These are phyloP conservation scores for Verticillium nubilum DNA, from an alignment of 2,329 filamentous ascomycete genomes.

Conservation along the genomic window DNA sequence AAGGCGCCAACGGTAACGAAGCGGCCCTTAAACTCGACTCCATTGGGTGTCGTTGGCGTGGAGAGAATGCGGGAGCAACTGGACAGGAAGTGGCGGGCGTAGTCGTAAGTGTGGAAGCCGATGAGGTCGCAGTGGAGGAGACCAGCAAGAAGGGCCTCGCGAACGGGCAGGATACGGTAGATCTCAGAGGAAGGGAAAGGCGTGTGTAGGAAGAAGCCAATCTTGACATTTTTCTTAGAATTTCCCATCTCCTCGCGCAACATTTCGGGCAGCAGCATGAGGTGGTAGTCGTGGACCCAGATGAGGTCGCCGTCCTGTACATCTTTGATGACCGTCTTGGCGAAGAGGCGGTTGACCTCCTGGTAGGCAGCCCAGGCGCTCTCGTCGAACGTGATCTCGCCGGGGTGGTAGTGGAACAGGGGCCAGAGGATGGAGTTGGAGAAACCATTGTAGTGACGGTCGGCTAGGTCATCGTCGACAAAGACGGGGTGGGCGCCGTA, in stretches of 20 bases:
- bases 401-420: slow-evolving; percentile 96
- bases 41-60: slow-evolving; percentile 80
- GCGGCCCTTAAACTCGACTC: slow-evolving; percentile 83
- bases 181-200: slow-evolving; percentile 97
- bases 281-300: slow-evolving; percentile 98
- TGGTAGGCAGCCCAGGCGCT: slow-evolving; percentile 89
- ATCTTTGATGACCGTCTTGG: slow-evolving; percentile 78
- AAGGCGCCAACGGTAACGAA: slow-evolving; percentile 91
- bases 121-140: slow-evolving; percentile 92
- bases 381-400: slow-evolving; percentile 97
- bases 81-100: slow-evolving; percentile 95
- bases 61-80: slow-evolving; percentile 91
- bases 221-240: slow-evolving; percentile 85
- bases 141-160: slow-evolving; percentile 80
- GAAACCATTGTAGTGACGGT: slow-evolving; percentile 96
- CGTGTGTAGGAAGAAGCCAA: slow-evolving; percentile 97
- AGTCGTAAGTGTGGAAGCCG: slow-evolving; percentile 98
- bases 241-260: slow-evolving; percentile 81
- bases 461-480: slow-evolving; percentile 86
- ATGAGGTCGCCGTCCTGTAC: slow-evolving; percentile 91
- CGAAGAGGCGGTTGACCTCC: slow-evolving; percentile 89
- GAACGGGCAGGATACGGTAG: slow-evolving; percentile 89
- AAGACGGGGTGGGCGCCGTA: slow-evolving; percentile 90
- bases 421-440: slow-evolving; percentile 98
- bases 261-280: slow-evolving; percentile 96